Percentiles rank a stretch among this genome's conserved stretches.
Conservation (phyloP, 2,329 filamentous ascomycete species). For the Hypoxylon sp. region DNA sequence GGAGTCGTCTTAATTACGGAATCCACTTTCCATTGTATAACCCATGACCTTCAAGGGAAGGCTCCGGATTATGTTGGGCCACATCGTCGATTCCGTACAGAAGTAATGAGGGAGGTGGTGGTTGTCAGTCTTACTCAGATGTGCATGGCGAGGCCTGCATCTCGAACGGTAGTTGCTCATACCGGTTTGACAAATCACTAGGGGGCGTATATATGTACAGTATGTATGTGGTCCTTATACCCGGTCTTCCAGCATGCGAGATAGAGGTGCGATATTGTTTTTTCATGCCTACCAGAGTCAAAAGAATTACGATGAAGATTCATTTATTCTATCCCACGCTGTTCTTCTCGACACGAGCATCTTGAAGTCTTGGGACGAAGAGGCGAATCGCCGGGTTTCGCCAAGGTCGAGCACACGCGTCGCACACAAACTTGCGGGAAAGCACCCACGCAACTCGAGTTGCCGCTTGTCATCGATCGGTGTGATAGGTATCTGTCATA, state of each 20-base stretch:
- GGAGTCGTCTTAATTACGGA: constrained; percentile 12
- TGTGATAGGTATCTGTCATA: constrained; percentile 38
- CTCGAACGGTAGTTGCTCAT: constrained; percentile 13
- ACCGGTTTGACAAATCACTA: constrained; percentile 29
- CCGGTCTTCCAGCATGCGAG: constrained; percentile 19
- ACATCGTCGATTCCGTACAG: constrained; percentile 24
- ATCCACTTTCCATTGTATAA: constrained; percentile 9
- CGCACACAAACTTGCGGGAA: constrained; percentile 37
- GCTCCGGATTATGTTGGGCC: constrained; percentile 10
- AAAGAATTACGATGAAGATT: constrained; percentile 15
- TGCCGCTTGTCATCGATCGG: constrained; percentile 36
- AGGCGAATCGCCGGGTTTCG: constrained; percentile 36
- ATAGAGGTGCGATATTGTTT: constrained; percentile 13
- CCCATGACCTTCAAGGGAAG: constrained; percentile 1
- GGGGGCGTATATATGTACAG: constrained; percentile 18
- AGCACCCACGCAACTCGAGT: constrained; percentile 23
- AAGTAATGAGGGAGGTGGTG: constrained; percentile 7
- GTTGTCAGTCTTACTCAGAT: constrained; percentile 40
- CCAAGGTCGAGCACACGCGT: constrained; percentile 42
- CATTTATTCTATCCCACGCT: constrained; percentile 11
- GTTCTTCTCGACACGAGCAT: constrained; percentile 19
- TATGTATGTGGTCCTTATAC: constrained; percentile 15
- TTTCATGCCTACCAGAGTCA: constrained; percentile 22
- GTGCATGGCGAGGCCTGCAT: constrained; percentile 15
- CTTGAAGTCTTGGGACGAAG: constrained; percentile 33